phyloP scores from a whole-genome alignment of 495 filamentous ascomycete species.

The Letharia lupina region DNA sequence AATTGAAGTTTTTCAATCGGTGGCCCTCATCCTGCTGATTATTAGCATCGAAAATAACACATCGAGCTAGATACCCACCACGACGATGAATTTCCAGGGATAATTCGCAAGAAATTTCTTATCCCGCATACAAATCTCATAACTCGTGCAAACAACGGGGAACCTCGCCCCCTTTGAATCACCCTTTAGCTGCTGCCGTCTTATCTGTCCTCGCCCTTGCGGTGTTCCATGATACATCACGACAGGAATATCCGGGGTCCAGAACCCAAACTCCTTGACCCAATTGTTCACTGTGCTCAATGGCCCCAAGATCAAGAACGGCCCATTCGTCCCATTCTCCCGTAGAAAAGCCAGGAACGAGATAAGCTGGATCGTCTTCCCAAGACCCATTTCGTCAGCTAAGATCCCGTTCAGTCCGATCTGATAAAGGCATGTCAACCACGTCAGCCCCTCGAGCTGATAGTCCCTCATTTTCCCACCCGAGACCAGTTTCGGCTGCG shows the following conservation, averaged over 20 bases:
- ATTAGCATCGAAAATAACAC: constrained; percentile 16
- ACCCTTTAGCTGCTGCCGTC: constrained; percentile 45
- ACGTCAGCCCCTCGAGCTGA: constrained; percentile 88
- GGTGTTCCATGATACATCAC: constrained; percentile 84
- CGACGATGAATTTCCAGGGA: constrained; percentile 94
- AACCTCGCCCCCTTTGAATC: constrained; percentile 60
- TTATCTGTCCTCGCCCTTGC: constrained; percentile 61
- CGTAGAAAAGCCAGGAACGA: constrained; percentile 81
- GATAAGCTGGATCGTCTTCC: constrained; percentile 93
- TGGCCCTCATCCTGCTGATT: constrained; percentile 75
- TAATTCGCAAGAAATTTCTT: constrained; percentile 68
- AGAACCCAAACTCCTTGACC: constrained; percentile 89
- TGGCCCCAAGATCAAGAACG: constrained; percentile 83
- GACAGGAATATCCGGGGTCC: constrained; percentile 79
- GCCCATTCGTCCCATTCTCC: constrained; percentile 77
- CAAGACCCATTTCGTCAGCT: constrained; percentile 95
- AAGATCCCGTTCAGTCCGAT: constrained; percentile 93
- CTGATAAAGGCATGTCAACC: constrained; percentile 79
- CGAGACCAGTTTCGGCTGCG: constrained; percentile 71
- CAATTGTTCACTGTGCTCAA: constrained; percentile 91
- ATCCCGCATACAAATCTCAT: constrained; percentile 93
- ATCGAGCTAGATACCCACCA: constrained; percentile 45
- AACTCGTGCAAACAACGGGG: constrained; percentile 85
- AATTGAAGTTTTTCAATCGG: constrained; percentile 94
- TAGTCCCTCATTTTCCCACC: constrained; percentile 91